Evolutionary conservation across 148 eudicot species (phyloP), one percentile per base, ranked within the genome.

Genomic region (Nyssa sinensis): DNA sequence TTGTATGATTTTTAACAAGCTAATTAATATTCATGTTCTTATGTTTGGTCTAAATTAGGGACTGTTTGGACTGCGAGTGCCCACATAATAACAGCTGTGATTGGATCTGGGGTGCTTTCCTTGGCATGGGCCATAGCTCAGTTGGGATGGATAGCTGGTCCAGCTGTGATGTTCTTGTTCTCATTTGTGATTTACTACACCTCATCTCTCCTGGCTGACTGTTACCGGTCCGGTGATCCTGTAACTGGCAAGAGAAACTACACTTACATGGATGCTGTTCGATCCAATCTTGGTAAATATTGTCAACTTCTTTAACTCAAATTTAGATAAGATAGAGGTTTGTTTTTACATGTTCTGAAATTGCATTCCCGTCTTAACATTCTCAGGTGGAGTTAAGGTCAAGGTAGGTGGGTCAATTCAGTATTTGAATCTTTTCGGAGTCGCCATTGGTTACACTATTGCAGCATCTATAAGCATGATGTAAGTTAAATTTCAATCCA

Each of bases 401-500:
- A 86, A 86, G 60, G n/a, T 90, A 0, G 88, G 94, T 83, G 94
- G 94, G 55, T 31, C 86, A 27, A 79, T 86, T 75, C 94, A 90
- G n/a, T n/a, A n/a, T n/a, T n/a, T n/a, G n/a, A n/a, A n/a, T n/a
- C n/a, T n/a, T n/a, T n/a, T n/a, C n/a, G n/a, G n/a, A n/a, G n/a
- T n/a, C n/a, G n/a, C n/a, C n/a, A n/a, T n/a, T n/a, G n/a, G n/a
- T n/a, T n/a, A 88, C 81, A 90, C 94, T 19, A 90, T 90, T 76
- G 89, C 91, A 53, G 84, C 91, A 29, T 88, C 94, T 12, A 88
- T 88, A 72, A 90, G 94, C 77, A 90, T 90, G 94, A 83, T 86
- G 94, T 90, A 71, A 86, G 88, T 73, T 37, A 34, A 2, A 24
- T 61, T 53, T 35, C 59, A 39, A 76, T 55, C 17, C 37, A n/a